These are phyloP conservation scores for Serendipita indica DNA, from an alignment of 768 basidiomycete species.

Conservation along the genomic window DNA sequence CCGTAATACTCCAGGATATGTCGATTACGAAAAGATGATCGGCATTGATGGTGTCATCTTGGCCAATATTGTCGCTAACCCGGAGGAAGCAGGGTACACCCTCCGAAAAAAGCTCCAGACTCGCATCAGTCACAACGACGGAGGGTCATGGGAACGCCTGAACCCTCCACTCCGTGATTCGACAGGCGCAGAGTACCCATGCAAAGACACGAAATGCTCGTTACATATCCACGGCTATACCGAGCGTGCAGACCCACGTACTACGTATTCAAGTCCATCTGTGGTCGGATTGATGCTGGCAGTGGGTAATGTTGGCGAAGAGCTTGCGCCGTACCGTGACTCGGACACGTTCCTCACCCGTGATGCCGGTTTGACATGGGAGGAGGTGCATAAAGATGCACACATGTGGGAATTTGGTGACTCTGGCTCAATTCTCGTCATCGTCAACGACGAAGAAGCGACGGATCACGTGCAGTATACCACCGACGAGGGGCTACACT, in stretches of 20 bases:
- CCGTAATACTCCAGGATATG: conserved; percentile 72
- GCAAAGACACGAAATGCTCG: conserved; percentile 54
- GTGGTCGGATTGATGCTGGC: conserved; percentile 89
- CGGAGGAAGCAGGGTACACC: conserved; percentile 53
- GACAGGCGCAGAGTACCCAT: conserved; percentile 53
- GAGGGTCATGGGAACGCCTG: conserved; percentile 77
- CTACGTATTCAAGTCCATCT: conserved; percentile 87
- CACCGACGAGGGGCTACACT: conserved; percentile 72
- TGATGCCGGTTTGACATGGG: conserved; percentile 94
- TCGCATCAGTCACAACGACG: conserved; percentile 93
- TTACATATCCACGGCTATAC: conserved; percentile 95
- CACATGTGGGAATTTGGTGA: conserved; percentile 98
- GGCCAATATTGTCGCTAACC: conserved; percentile 78
- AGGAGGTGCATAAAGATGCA: conserved; percentile 96
- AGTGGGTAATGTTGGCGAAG: conserved; percentile 88
- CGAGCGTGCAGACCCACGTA: conserved; percentile 74
- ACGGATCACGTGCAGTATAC: conserved; percentile 83
- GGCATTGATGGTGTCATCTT: conserved; percentile 93
- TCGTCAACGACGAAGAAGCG: conserved; percentile 90
- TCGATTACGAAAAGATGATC: conserved; percentile 96
- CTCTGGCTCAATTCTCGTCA: conserved; percentile 82
- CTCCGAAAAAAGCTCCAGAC: conserved; percentile 65
- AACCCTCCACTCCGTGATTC: conserved; percentile 65
- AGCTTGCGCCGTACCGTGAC: conserved; percentile 63
- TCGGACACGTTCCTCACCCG: conserved; percentile 93